Percentiles rank a stretch among this genome's conserved stretches.
Evolutionary conservation across 176 grass and related monocot species (phyloP).

Genomic region (Aegilops umbellulata): DNA sequence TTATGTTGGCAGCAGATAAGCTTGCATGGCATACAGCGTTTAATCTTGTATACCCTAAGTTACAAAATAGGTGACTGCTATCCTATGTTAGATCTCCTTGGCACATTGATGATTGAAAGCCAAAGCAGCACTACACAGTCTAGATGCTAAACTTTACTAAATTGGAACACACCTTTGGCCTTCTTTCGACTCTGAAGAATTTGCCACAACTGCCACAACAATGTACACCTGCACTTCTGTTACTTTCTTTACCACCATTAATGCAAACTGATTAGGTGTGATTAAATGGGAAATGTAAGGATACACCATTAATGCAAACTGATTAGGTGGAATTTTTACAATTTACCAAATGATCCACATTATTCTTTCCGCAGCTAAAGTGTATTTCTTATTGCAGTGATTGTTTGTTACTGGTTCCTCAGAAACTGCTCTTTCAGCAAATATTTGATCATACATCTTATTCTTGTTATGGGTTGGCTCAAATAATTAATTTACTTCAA

Average conservation of each 20-base stretch:
- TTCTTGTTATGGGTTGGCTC: slow-evolving; percentile 27
- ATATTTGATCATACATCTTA: slow-evolving; percentile 10
- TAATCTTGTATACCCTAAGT: slow-evolving; percentile 26
- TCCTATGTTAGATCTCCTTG: neutral
- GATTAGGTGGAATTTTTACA: neutral
- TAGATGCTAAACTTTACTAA: slow-evolving; percentile 4
- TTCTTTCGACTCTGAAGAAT: neutral
- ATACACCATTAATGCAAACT: neutral
- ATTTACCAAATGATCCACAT: neutral
- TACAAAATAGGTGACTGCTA: neutral
- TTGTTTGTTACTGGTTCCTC: neutral
- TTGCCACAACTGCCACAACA: neutral
- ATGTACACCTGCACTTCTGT: neutral
- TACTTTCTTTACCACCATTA: neutral
- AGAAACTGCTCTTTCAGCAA: slow-evolving; percentile 4
- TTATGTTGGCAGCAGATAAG: neutral
- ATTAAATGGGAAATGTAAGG: neutral
- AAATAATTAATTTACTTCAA: slow-evolving; percentile 11
- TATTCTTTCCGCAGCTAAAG: neutral
- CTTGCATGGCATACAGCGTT: neutral
- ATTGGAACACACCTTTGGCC: neutral
- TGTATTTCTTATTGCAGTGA: neutral
- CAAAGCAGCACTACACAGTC: neutral
- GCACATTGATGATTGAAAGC: neutral
- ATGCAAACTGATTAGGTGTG: neutral